Evolutionary conservation across 805 yeast species (phyloP).

Genomic region (Saccharomyces eubayanus): DNA sequence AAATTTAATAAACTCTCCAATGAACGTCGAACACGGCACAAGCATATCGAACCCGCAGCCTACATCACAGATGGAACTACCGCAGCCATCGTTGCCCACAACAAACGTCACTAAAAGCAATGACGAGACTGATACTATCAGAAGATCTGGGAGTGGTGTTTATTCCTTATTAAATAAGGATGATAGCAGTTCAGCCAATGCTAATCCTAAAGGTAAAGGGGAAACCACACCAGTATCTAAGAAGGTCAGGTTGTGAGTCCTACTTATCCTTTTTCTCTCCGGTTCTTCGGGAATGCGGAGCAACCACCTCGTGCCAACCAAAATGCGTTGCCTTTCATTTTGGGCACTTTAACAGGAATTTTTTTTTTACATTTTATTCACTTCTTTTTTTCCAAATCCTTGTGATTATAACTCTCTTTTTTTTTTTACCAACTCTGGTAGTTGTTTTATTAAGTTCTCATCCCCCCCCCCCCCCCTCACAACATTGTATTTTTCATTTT

Average conservation of each 20-base stretch:
- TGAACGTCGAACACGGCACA: neutral
- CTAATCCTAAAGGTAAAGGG: neutral
- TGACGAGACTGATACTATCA: neutral
- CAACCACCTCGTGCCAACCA: neutral
- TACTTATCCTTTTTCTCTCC: neutral
- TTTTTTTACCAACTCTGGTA: neutral
- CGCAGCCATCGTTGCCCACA: neutral
- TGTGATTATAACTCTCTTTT: neutral
- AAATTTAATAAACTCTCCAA: neutral
- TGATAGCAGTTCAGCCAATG: neutral
- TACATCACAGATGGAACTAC: neutral
- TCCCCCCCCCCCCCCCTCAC: neutral
- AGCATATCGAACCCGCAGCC: neutral
- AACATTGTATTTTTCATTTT: neutral
- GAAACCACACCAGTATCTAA: neutral
- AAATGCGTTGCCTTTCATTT: neutral
- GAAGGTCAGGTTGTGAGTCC: neutral
- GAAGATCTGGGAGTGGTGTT: slow-evolving; percentile 10
- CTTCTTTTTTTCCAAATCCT: neutral
- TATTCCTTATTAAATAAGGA: slow-evolving; percentile 15
- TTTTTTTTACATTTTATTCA: neutral
- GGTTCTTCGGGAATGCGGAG: neutral
- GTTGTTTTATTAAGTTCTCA: neutral
- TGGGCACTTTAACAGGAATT: slow-evolving; percentile 1
- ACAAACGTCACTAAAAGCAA: neutral